Evolutionary conservation across 2,329 filamentous ascomycete genomes (phyloP).

Genomic region (Neonectria magnoliae): DNA sequence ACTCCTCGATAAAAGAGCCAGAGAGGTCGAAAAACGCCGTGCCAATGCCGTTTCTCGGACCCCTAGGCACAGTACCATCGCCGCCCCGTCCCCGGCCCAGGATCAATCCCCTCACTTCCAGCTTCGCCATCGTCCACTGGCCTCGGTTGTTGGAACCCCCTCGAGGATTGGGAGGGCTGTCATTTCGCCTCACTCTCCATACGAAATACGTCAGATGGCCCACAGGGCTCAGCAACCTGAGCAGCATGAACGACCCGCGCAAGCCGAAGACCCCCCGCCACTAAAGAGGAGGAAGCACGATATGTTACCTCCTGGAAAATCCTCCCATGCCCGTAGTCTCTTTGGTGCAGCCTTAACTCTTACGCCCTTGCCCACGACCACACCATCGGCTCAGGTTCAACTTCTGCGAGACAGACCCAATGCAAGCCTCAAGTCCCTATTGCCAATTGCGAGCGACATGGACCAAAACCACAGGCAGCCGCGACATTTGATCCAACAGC

Average conservation of each 20-base stretch:
- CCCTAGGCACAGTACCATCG: slow-evolving; percentile 33
- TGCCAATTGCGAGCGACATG: background rate
- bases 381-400: slow-evolving; percentile 27
- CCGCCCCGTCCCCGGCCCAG: slow-evolving; percentile 33
- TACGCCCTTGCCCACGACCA: slow-evolving; percentile 35
- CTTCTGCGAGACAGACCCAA: slow-evolving; percentile 36
- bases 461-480: background rate
- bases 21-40: slow-evolving; percentile 63
- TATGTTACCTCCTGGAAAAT: slow-evolving; percentile 47
- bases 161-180: slow-evolving; percentile 47
- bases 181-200: slow-evolving; percentile 48
- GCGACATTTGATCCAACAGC: background rate
- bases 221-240: slow-evolving; percentile 26
- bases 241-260: slow-evolving; percentile 28
- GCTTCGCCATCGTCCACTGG: slow-evolving; percentile 57
- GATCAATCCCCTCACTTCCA: slow-evolving; percentile 47
- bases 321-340: slow-evolving; percentile 47
- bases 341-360: slow-evolving; percentile 49
- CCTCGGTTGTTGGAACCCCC: slow-evolving; percentile 44
- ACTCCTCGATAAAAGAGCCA: slow-evolving; percentile 75
- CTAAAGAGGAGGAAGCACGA: slow-evolving; percentile 44
- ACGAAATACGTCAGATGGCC: slow-evolving; percentile 43
- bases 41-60: slow-evolving; percentile 55
- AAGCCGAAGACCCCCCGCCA: slow-evolving; percentile 32
- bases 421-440: slow-evolving; percentile 11